Percentiles rank a stretch among this genome's conserved stretches.
phyloP scores from a whole-genome alignment of 1,139 yeast species.

The Kluyveromyces sp. region DNA sequence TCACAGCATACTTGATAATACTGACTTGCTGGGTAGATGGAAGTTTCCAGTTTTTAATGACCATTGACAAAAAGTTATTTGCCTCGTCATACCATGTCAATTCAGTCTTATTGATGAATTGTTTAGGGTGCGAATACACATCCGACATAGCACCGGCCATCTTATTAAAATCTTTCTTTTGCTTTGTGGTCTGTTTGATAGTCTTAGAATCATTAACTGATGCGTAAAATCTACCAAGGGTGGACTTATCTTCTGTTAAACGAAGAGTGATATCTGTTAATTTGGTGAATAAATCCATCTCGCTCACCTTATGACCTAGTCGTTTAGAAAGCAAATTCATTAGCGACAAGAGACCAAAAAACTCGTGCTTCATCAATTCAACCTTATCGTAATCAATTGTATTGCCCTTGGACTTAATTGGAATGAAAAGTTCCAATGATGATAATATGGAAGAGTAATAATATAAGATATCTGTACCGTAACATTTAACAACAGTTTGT shows the following conservation, averaged over 20 bases:
- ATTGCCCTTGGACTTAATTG: slow-evolving; percentile 32
- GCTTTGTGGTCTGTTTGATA: slow-evolving; percentile 28
- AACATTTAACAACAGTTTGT: slow-evolving; percentile 32
- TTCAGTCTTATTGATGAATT: slow-evolving; percentile 43
- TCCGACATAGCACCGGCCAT: slow-evolving; percentile 53
- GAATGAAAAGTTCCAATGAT: slow-evolving; percentile 47
- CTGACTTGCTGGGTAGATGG: slow-evolving; percentile 59
- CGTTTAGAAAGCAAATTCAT: slow-evolving; percentile 13
- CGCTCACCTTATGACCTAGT: slow-evolving; percentile 29
- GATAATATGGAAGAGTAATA: slow-evolving; percentile 43
- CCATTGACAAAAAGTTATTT: slow-evolving; percentile 41
- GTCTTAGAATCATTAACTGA: slow-evolving; percentile 16
- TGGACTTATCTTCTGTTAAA: slow-evolving; percentile 27
- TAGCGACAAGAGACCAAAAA: slow-evolving; percentile 17
- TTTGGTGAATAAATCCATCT: slow-evolving; percentile 30
- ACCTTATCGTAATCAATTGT: slow-evolving; percentile 28
- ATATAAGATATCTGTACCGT: slow-evolving; percentile 42
- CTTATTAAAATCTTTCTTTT: slow-evolving; percentile 38
- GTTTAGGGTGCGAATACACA: slow-evolving; percentile 57
- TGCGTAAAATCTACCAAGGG: slow-evolving; percentile 23
- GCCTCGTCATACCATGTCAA: slow-evolving; percentile 33
- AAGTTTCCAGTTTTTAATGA: slow-evolving; percentile 43
- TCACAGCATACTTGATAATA: slow-evolving; percentile 49
- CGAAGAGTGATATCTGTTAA: slow-evolving; percentile 30
- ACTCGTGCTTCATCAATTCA: slow-evolving; percentile 19